Base-by-base conservation (phyloP, 148 eudicot species). In the Salicornia ramosissima region DNA sequence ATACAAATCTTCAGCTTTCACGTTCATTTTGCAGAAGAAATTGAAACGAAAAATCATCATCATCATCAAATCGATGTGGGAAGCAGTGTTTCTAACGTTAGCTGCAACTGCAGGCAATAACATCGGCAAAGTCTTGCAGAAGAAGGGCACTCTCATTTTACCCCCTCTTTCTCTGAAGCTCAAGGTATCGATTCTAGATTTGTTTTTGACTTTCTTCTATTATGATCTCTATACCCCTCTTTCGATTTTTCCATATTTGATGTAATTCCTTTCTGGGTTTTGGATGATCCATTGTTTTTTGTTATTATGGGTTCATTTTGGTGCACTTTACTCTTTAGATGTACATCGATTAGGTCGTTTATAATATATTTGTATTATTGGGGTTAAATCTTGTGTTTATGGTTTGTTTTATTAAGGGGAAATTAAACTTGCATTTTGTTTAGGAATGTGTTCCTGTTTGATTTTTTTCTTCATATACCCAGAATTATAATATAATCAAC, bases 91-190 rank as follows among this genome's bases (percentile, higher is more conserved):
- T 29, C 58, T 81, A 45, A 81, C 82, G 5, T 67, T 81, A 39
- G 84, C 82, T 51, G 84, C 84, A 6, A 81, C 84, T 4, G 82
- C 79, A 40, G 79, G 84, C 42, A 81, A 81, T 29, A 81, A 81
- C 77, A 81, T 81, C 53, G 84, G 82, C 21, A 81, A 81, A 52
- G 82, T 81, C 4, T 65, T 81, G 56, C 84, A 78, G 71, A 81
- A 78, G 68, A 81, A 81, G 55, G 84, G 84, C 65, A 81, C 84
- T 71, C 79, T 78, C 36, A 81, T 81, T 72, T 56, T 81, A 8
- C 84, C 84, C 66, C 84, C 84, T 45, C 79, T 81, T 16, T 81
- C 84, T 36, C 76, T 81, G 71, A 81, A 81, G 68, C 74, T 78
- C 76, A 78, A 81, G 82, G 84, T 70, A 0, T 62, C 16, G 0